Conservation (phyloP, 495 filamentous ascomycete genomes). For the Podospora pseudocomata region DNA sequence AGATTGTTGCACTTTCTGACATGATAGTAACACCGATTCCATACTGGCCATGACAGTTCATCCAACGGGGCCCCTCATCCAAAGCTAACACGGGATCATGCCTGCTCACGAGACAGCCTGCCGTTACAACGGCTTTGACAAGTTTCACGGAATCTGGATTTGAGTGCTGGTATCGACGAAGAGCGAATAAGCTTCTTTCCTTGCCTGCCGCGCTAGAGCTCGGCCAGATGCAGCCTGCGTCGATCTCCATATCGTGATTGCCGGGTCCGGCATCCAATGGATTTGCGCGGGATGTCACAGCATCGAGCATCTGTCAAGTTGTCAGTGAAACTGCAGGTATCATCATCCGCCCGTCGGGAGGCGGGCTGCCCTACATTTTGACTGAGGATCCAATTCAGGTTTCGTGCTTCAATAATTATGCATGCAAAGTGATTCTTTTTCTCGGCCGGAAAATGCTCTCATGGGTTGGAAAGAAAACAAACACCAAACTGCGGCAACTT, state of each 20-base stretch:
- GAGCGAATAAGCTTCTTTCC: conserved; percentile 6
- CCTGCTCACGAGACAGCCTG: not conserved
- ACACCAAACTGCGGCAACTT: not conserved
- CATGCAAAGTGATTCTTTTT: not conserved
- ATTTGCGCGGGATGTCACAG: conserved; percentile 1
- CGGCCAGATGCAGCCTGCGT: not conserved
- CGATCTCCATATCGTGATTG: conserved; percentile 7
- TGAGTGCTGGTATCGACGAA: not conserved
- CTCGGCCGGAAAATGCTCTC: not conserved
- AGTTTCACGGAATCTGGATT: not conserved
- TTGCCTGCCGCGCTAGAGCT: not conserved
- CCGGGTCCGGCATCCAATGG: not conserved
- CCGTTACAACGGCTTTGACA: conserved; percentile 1
- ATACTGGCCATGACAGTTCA: not conserved
- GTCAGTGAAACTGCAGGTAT: not conserved
- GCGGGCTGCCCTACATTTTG: not conserved
- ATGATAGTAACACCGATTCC: not conserved
- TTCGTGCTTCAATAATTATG: conserved; percentile 5
- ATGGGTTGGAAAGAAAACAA: conserved; percentile 1
- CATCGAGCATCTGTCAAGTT: not conserved
- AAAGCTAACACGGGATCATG: not conserved
- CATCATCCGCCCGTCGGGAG: not conserved
- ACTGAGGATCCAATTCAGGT: not conserved
- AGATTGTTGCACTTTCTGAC: not conserved
- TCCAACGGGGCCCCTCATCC: not conserved